Conservation (phyloP, 768 basidiomycete genomes). For the Scleroderma citrinum region DNA sequence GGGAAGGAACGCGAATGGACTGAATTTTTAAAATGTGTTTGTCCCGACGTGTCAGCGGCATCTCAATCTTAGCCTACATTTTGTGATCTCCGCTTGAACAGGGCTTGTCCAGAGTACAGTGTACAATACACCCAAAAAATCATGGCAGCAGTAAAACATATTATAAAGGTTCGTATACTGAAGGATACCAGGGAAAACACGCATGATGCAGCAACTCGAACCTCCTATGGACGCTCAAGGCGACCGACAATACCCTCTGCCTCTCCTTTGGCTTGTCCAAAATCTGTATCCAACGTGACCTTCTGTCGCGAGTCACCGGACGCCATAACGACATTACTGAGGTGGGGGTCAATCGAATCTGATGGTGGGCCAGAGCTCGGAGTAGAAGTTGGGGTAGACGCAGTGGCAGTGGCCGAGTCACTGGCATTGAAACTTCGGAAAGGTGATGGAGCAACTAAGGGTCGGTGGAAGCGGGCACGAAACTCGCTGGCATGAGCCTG, state of each 20-base stretch:
- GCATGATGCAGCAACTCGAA: background rate
- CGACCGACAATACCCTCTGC: conserved; percentile 18
- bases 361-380: conserved; percentile 29
- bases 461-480: conserved; percentile 59
- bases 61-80: conserved; percentile 4
- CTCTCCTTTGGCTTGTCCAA: conserved; percentile 16
- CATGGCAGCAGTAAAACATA: background rate
- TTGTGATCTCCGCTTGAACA: conserved; percentile 26
- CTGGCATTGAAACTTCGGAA: conserved; percentile 36
- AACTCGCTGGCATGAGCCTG: conserved; percentile 44
- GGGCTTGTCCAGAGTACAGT: background rate
- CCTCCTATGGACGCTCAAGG: conserved; percentile 13
- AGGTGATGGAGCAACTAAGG: conserved; percentile 55
- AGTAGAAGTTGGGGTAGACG: conserved; percentile 30
- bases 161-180: background rate
- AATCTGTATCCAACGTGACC: conserved; percentile 18
- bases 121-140: background rate
- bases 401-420: conserved; percentile 26
- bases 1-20: conserved; percentile 15
- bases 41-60: conserved; percentile 9
- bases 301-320: conserved; percentile 24
- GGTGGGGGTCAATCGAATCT: conserved; percentile 28
- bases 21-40: conserved; percentile 3
- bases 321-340: conserved; percentile 19
- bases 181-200: background rate